Conservation (phyloP, 441 rosid genomes). For the Populus tomentosa region DNA sequence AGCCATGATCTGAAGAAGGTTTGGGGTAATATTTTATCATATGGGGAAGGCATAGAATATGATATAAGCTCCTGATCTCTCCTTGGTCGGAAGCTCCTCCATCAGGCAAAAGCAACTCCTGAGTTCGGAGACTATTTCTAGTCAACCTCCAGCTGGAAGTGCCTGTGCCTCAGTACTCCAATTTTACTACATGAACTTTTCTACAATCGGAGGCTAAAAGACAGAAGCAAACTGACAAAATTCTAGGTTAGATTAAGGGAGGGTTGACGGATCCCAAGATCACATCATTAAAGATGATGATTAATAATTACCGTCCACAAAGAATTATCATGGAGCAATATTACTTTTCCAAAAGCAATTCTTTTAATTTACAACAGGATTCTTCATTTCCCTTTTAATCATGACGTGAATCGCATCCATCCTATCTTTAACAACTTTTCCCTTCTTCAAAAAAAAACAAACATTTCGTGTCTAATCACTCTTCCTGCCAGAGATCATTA, state of each 20-base stretch:
- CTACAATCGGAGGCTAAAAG: neutral
- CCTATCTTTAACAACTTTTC: neutral
- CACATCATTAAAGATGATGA: conserved; percentile 13
- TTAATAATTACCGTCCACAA: neutral
- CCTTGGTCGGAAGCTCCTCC: no score
- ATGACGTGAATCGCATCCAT: conserved; percentile 14
- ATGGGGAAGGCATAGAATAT: neutral
- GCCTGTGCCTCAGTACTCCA: neutral
- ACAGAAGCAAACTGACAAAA: conserved; percentile 11
- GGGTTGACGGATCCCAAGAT: conserved; percentile 24
- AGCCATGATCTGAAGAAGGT: neutral
- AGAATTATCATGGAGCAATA: neutral
- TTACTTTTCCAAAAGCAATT: conserved; percentile 15
- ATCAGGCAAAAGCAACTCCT: neutral
- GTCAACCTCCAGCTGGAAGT: neutral
- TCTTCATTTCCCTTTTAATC: neutral
- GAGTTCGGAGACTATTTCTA: neutral
- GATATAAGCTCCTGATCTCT: no score
- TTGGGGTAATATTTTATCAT: neutral
- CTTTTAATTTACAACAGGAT: neutral
- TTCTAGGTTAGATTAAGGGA: neutral
- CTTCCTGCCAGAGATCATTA: neutral
- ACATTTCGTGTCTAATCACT: neutral
- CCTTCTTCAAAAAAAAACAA: no score
- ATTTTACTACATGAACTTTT: neutral